A percentile compares a stretch with the other conserved stretches of the same genome.
Conservation (phyloP, 2,329 filamentous ascomycete genomes). For the Didymella glomerata region DNA sequence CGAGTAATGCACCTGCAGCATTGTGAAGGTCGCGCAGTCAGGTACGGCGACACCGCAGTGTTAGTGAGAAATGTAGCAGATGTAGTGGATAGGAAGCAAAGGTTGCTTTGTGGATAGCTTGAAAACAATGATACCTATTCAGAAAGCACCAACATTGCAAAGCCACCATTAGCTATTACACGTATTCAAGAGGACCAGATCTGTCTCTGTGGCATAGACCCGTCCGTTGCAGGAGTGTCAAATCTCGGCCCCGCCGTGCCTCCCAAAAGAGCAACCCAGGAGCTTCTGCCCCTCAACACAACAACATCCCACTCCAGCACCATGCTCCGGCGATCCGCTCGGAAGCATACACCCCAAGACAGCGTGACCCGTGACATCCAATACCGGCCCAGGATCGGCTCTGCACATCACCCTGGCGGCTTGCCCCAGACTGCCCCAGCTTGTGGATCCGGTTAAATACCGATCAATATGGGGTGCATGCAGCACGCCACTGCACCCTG, state of each 20-base stretch:
- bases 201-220: not conserved
- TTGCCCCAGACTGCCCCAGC: conserved; percentile 1
- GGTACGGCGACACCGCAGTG: not conserved
- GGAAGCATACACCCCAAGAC: not conserved
- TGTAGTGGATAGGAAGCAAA: not conserved
- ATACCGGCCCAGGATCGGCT: not conserved
- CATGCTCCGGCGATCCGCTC: not conserved
- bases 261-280: not conserved
- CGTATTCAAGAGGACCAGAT: not conserved
- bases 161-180: not conserved
- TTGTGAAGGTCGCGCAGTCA: not conserved
- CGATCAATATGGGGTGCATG: conserved; percentile 21
- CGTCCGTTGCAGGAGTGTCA: not conserved
- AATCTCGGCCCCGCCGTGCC: not conserved
- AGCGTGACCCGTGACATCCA: not conserved
- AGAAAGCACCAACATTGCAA: not conserved
- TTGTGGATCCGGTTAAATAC: conserved; percentile 20
- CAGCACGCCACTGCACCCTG: conserved; percentile 7
- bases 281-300: not conserved
- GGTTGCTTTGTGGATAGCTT: not conserved
- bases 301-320: not conserved
- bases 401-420: not conserved
- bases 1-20: not conserved
- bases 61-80: not conserved
- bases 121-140: not conserved